Evolutionary conservation across 345 rosid species (phyloP), one percentile per base, ranked within the genome.

Genomic region (Pelargonium nanum): DNA sequence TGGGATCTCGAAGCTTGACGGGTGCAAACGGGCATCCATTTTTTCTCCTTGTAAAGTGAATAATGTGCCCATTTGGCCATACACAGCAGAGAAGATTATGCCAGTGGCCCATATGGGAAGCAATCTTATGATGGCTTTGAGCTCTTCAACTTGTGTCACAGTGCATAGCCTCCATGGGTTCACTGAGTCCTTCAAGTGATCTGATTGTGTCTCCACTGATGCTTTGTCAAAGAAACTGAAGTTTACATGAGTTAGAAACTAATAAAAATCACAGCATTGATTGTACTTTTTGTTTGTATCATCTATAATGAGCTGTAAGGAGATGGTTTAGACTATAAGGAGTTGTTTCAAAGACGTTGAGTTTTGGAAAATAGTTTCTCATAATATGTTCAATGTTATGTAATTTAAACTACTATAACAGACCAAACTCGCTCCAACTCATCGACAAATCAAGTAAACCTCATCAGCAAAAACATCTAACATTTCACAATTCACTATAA

Each of bases 71-170:
- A 75, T 72, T 55, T 75, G 77, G 26, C 60, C 61, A 64, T 65
- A 78, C 19, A 65, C 80, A 1, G 80, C 67, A 10, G 80, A 53
- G 25, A 75, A 70, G 52, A 78, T 22, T 53, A 75, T 75, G 7
- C 77, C 77, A 4, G 77, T 75, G 9, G 80, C 75, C 77, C 80
- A 70, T 16, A 75, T 28, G 0, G 83, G 83, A 34, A 75, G 77
- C 65, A 79, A 54, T 6, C 83, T 71, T 30, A 70, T 59, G 54
- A 75, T 68, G 0, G 77, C 55, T 55, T 79, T 79, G 15, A 79
- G 70, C 61, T 79, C 80, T 68, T 79, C 83, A 16, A 79, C 80
- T 60, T 75, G 83, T 15, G 78, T 79, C 20, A 79, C 72, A 0
- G 80, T 79, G 68, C 80, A 72, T 51, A 75, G 68, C 60, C 68